These are phyloP conservation scores for Colletotrichum musae DNA, from an alignment of 2,329 filamentous ascomycete genomes.

Conservation along the genomic window DNA sequence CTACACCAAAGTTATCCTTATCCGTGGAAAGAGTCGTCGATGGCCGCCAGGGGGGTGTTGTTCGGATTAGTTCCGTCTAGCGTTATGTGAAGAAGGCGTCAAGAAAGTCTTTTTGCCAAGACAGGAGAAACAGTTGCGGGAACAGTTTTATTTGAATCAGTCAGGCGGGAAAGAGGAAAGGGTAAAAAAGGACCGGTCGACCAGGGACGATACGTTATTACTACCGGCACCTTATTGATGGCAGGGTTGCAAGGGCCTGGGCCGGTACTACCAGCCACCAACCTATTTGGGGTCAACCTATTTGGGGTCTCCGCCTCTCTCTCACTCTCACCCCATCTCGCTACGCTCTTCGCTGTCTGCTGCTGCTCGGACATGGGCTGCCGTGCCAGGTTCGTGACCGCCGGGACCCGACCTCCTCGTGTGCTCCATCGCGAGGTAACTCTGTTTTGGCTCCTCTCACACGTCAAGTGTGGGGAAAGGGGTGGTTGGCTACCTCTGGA, in stretches of 20 bases:
- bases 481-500: slow-evolving; percentile 12
- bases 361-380: slow-evolving; percentile 15
- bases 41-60: background rate
- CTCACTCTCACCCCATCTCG: background rate
- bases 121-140: slow-evolving; percentile 4
- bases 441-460: slow-evolving; percentile 20
- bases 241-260: slow-evolving; percentile 18
- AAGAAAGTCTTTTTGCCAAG: slow-evolving; percentile 22
- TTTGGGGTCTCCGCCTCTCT: background rate
- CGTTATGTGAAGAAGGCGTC: background rate
- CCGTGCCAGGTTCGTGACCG: background rate
- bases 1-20: slow-evolving; percentile 24
- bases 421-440: slow-evolving; percentile 19
- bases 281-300: background rate
- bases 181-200: background rate
- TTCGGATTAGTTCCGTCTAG: background rate
- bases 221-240: background rate
- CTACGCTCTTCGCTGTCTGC: background rate
- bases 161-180: background rate
- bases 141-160: slow-evolving; percentile 33
- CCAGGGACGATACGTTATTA: too few species aligned
- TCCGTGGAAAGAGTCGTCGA: background rate
- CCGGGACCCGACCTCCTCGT: slow-evolving; percentile 8
- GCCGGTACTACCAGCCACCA: slow-evolving; percentile 16
- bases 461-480: slow-evolving; percentile 13